phyloP scores from a whole-genome alignment of 441 rosid species.

The Erodium moschatum region DNA sequence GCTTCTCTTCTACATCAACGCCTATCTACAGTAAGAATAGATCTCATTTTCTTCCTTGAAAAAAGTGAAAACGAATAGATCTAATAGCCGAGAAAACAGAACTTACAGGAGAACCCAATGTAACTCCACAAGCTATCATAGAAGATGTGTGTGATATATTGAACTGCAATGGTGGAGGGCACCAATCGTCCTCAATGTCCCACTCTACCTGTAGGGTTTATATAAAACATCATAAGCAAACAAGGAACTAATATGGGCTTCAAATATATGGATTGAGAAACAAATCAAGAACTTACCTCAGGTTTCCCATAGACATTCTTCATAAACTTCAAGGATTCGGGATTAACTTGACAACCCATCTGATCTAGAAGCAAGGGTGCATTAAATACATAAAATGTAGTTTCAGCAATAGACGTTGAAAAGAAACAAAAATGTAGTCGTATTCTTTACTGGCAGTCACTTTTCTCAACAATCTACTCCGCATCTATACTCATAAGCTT shows the following conservation, averaged over 20 bases:
- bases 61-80: neutral
- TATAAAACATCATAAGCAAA: neutral
- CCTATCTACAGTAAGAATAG: constrained; percentile 52
- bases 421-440: neutral
- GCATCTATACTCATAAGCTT: neutral
- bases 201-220: constrained; percentile 48
- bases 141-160: constrained; percentile 81
- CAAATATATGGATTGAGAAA: neutral
- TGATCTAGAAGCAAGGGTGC: constrained; percentile 40
- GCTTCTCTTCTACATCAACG: constrained; percentile 76
- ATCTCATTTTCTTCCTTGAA: constrained; percentile 10
- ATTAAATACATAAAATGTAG: neutral
- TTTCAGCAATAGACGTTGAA: neutral
- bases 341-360: constrained; percentile 41
- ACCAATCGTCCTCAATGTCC: constrained; percentile 29
- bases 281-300: constrained; percentile 42
- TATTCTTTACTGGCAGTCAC: too few species aligned
- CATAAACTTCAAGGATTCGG: constrained; percentile 56
- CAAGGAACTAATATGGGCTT: neutral
- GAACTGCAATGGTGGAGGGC: constrained; percentile 48
- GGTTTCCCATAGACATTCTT: constrained; percentile 84
- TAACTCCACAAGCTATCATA: constrained; percentile 74
- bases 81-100: neutral
- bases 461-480: neutral
- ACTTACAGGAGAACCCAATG: constrained; percentile 33